phyloP scores from a whole-genome alignment of 805 yeast genomes.

The Lipomyces chichibuensis region DNA sequence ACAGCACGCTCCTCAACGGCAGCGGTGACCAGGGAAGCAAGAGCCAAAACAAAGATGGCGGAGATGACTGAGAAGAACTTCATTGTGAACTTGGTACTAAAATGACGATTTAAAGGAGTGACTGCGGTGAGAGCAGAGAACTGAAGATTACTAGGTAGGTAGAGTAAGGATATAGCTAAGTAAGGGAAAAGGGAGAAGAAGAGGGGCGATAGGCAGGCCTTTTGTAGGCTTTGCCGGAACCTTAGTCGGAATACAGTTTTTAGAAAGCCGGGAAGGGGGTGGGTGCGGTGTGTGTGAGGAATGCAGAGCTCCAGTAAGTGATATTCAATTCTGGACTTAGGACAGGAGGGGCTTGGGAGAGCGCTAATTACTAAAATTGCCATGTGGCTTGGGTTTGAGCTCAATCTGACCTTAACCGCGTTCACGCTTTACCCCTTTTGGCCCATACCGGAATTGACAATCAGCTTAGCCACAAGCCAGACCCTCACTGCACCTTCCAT shows the following conservation, averaged over 20 bases:
- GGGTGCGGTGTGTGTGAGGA: not conserved
- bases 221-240: not conserved
- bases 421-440: not conserved
- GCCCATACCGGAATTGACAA: not conserved
- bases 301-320: not conserved
- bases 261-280: not conserved
- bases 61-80: slow-evolving; percentile 34
- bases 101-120: slow-evolving; percentile 24
- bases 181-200: not conserved
- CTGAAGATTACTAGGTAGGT: not conserved
- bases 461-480: too few relatives aligned
- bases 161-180: not conserved
- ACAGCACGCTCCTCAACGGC: slow-evolving; percentile 31
- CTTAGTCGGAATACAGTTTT: too few relatives aligned
- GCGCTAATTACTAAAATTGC: too few relatives aligned
- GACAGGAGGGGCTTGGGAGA: too few relatives aligned
- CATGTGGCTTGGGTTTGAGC: not conserved
- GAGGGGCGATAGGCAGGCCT: not conserved
- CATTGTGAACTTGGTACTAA: slow-evolving; percentile 24
- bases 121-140: slow-evolving; percentile 23
- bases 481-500: too few relatives aligned
- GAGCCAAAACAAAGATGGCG: slow-evolving; percentile 25
- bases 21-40: slow-evolving; percentile 31
- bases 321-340: too few relatives aligned
- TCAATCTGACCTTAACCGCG: not conserved